These are phyloP conservation scores for Gaeumannomyces tritici DNA, from an alignment of 2,329 filamentous ascomycete genomes.

Conservation along the genomic window DNA sequence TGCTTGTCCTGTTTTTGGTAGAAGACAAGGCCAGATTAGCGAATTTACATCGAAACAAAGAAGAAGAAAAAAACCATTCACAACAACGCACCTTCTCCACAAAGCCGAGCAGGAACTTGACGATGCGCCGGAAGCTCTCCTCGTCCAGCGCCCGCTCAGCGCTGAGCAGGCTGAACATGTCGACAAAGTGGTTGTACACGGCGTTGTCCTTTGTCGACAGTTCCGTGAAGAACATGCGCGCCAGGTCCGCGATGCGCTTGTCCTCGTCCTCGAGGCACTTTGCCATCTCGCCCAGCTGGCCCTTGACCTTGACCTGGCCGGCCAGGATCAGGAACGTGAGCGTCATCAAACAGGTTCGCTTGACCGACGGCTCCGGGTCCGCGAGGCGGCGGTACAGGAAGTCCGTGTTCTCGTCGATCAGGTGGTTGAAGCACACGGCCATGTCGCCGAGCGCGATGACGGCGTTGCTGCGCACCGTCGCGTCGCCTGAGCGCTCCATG, in stretches of 20 bases:
- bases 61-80: not conserved
- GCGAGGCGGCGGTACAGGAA: conserved; percentile 92
- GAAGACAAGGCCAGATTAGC: not conserved
- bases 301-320: conserved; percentile 98
- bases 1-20: conserved; percentile 72
- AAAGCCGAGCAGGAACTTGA: conserved; percentile 90
- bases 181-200: conserved; percentile 98
- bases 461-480: conserved; percentile 88
- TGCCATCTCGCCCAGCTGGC: conserved; percentile 96
- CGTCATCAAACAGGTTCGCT: conserved; percentile 97
- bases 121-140: conserved; percentile 74
- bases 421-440: conserved; percentile 98
- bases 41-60: not conserved
- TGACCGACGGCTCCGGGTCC: conserved; percentile 80
- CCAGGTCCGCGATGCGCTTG: conserved; percentile 84
- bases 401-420: conserved; percentile 98
- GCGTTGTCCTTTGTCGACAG: conserved; percentile 97
- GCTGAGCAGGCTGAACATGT: conserved; percentile 93
- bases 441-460: conserved; percentile 97
- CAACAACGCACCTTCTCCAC: conserved; percentile 77
- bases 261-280: conserved; percentile 98
- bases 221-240: conserved; percentile 97
- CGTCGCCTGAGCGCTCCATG: conserved; percentile 86
- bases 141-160: conserved; percentile 74
- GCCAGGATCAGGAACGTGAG: conserved; percentile 94